These are phyloP conservation scores for Rubroboletus satanas DNA, from an alignment of 768 basidiomycete species.

Conservation along the genomic window DNA sequence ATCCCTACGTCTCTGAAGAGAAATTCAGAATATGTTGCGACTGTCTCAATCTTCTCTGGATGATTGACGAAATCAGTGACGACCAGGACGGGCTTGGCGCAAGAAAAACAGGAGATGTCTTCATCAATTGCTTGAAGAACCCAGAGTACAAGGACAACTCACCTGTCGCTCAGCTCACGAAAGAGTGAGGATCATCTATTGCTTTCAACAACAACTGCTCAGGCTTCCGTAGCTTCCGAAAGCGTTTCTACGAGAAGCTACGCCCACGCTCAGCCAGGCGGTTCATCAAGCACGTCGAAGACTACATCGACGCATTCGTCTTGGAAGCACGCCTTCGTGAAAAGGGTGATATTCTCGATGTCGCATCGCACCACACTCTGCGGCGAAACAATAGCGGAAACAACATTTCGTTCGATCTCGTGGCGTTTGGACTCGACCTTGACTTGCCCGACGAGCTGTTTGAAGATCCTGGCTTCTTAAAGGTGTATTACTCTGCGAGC, in stretches of 20 bases:
- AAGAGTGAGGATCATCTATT: constrained; percentile 42
- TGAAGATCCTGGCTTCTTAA: constrained; percentile 50
- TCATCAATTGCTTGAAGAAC: constrained; percentile 51
- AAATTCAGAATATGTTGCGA: constrained; percentile 60
- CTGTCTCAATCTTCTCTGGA: constrained; percentile 59
- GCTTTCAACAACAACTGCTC: background rate
- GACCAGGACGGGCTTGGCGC: constrained; percentile 59
- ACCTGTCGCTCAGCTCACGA: constrained; percentile 55
- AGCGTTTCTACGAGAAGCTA: constrained; percentile 40
- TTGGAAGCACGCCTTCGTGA: constrained; percentile 61
- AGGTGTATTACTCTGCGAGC: constrained; percentile 53
- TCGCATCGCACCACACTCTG: constrained; percentile 50
- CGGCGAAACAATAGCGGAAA: constrained; percentile 70
- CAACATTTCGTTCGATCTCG: constrained; percentile 57
- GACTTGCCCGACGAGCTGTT: constrained; percentile 63
- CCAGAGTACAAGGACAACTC: constrained; percentile 52
- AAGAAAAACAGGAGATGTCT: constrained; percentile 47
- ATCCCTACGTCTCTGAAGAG: constrained; percentile 54
- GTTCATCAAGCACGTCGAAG: constrained; percentile 49
- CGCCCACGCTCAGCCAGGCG: constrained; percentile 41
- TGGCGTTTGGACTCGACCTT: constrained; percentile 57
- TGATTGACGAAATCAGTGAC: constrained; percentile 66
- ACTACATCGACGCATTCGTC: constrained; percentile 57
- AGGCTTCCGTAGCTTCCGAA: constrained; percentile 44
- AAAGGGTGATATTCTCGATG: constrained; percentile 48